Evolutionary conservation across 2,329 filamentous ascomycete genomes (phyloP).

Genomic region (Cladophialophora bantiana): DNA sequence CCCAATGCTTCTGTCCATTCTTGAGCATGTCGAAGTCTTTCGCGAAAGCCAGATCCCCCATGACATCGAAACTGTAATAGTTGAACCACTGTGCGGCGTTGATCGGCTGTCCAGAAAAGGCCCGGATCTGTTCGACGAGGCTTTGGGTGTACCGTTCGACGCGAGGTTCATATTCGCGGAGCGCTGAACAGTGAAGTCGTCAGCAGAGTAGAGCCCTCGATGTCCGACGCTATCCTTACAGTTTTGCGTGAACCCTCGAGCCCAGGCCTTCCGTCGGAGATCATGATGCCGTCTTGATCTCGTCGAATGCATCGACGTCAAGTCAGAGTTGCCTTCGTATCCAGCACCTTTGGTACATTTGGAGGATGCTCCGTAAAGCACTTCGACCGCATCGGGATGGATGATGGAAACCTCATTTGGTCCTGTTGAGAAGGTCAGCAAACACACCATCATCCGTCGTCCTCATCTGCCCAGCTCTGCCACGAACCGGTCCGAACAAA

Average conservation of each 20-base stretch:
- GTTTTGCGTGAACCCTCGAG: conserved; percentile 42
- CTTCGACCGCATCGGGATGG: conserved; percentile 43
- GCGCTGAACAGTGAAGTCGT: conserved; percentile 41
- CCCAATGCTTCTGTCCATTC: conserved; percentile 41
- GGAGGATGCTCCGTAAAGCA: conserved; percentile 49
- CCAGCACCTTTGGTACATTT: conserved; percentile 51
- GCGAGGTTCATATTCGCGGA: conserved; percentile 51
- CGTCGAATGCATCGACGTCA: conserved; percentile 49
- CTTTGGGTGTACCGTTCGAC: conserved; percentile 35
- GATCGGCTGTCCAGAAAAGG: conserved; percentile 38
- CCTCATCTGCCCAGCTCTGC: no score
- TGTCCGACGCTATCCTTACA: not conserved
- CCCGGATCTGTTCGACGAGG: conserved; percentile 37
- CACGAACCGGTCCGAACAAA: conserved; percentile 46
- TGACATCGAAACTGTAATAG: conserved; percentile 45
- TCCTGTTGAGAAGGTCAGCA: conserved; percentile 1
- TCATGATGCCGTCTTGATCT: conserved; percentile 50
- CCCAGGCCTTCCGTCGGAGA: conserved; percentile 51
- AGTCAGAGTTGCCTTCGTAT: conserved; percentile 49
- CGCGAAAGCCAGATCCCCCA: conserved; percentile 46
- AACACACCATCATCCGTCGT: no score
- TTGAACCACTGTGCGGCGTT: conserved; percentile 50
- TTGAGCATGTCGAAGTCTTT: conserved; percentile 46
- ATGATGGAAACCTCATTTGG: conserved; percentile 29
- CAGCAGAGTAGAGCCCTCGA: conserved; percentile 38